These are phyloP conservation scores for Phytophthora pini DNA, from an alignment of 352 stramenopile species.

Conservation along the genomic window DNA sequence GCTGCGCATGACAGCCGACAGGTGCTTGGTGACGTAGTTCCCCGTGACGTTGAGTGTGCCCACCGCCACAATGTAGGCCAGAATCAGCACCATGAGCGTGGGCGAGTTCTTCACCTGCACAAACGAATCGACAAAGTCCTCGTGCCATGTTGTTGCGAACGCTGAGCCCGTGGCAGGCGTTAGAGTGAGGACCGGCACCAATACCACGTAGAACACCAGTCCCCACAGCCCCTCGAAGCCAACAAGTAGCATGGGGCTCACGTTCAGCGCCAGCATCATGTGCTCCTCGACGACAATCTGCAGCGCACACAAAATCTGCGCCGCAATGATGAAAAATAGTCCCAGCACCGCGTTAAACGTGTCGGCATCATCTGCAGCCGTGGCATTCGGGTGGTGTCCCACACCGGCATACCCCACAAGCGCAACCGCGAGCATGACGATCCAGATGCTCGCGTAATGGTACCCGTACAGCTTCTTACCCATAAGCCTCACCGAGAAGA, in stretches of 20 bases:
- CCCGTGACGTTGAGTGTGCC: constrained; percentile 84
- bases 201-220: constrained; percentile 77
- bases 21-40: constrained; percentile 89
- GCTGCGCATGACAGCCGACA: constrained; percentile 83
- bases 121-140: constrained; percentile 83
- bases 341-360: constrained; percentile 70
- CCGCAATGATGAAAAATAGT: constrained; percentile 75
- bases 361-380: constrained; percentile 18
- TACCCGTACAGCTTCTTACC: constrained; percentile 83
- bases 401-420: constrained; percentile 78
- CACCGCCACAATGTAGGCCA: constrained; percentile 73
- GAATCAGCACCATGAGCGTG: constrained; percentile 59
- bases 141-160: constrained; percentile 80
- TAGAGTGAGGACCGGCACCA: constrained; percentile 73
- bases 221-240: constrained; percentile 90
- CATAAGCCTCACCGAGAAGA: constrained; percentile 88
- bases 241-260: constrained; percentile 89
- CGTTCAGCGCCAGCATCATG: constrained; percentile 83
- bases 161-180: constrained; percentile 53
- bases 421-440: constrained; percentile 74
- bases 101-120: constrained; percentile 77
- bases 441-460: constrained; percentile 86
- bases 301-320: constrained; percentile 84
- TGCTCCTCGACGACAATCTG: constrained; percentile 93
- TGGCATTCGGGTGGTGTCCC: constrained; percentile 30